These are phyloP conservation scores for Lactifluus piperatus DNA, from an alignment of 768 basidiomycete genomes.

Conservation along the genomic window DNA sequence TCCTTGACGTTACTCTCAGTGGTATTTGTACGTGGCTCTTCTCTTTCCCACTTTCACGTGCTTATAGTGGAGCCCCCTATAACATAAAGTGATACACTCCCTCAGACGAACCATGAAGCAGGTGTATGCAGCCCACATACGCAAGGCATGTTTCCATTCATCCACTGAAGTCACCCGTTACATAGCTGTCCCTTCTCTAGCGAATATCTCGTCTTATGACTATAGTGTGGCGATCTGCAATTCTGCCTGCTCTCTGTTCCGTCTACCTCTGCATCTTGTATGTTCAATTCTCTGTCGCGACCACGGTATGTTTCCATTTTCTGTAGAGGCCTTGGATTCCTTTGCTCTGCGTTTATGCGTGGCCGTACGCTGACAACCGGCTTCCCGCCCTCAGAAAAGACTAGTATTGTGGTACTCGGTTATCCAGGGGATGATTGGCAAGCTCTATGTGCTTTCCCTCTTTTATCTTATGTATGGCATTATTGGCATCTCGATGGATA, in stretches of 20 bases:
- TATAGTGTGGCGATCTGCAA: slow-evolving; percentile 6
- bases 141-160: neutral
- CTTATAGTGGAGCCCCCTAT: neutral
- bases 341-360: neutral
- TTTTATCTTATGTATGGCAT: slow-evolving; percentile 6
- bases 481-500: neutral
- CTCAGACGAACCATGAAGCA: slow-evolving; percentile 7
- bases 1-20: neutral
- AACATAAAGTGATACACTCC: neutral
- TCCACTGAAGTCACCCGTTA: neutral
- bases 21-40: slow-evolving; percentile 2
- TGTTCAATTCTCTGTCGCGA: neutral
- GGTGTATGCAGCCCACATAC: neutral
- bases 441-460: slow-evolving; percentile 14
- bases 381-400: neutral
- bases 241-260: slow-evolving; percentile 8
- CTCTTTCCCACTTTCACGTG: neutral
- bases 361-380: neutral
- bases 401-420: neutral
- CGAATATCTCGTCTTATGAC: neutral
- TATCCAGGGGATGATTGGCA: neutral
- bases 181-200: neutral
- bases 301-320: neutral
- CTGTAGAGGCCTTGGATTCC: too few species aligned
- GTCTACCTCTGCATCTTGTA: neutral